Conservation (phyloP, 257 asterid species). For the Solanum lycopersicoides region DNA sequence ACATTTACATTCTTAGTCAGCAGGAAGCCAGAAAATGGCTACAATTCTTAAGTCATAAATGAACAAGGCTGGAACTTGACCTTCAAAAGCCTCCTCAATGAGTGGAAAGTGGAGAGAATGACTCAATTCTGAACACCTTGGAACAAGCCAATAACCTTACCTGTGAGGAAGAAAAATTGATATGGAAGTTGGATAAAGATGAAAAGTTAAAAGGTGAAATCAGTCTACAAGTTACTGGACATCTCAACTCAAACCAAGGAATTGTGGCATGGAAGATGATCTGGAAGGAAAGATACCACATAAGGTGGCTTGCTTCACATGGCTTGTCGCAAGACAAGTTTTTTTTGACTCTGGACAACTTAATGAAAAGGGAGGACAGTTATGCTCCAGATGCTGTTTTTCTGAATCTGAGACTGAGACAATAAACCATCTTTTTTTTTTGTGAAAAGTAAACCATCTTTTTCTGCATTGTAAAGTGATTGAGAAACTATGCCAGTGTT, state of each 20-base stretch:
- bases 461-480: not conserved
- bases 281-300: not conserved
- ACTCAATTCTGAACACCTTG: not conserved
- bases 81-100: not conserved
- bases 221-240: not conserved
- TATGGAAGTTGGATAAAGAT: not conserved
- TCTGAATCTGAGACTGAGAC: not conserved
- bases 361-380: not conserved
- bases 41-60: not conserved
- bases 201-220: not conserved
- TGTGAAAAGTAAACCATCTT: not conserved
- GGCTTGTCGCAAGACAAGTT: not conserved
- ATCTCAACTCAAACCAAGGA: not conserved
- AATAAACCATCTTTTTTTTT: no score
- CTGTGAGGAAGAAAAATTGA: not conserved
- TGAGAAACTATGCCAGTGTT: not conserved
- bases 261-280: not conserved
- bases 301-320: not conserved
- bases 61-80: not conserved
- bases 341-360: not conserved
- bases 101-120: not conserved
- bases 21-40: not conserved
- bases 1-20: not conserved
- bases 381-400: not conserved
- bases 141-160: not conserved